Conservation (phyloP, 2,329 filamentous ascomycete species). For the Talaromyces funiculosus region DNA sequence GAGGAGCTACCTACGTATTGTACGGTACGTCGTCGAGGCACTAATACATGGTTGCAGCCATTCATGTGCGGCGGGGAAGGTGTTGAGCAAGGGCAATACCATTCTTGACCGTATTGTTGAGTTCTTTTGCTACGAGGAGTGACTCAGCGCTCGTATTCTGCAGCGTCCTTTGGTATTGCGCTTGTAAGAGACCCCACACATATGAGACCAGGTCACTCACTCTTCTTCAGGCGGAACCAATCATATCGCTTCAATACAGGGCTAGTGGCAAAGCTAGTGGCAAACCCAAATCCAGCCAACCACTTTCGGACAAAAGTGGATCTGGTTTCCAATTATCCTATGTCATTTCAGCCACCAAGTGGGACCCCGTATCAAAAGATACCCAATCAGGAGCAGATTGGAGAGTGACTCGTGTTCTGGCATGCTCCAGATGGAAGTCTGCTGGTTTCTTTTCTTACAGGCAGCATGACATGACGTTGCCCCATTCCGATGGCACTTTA, state of each 20-base stretch:
- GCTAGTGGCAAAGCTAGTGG: constrained; percentile 11
- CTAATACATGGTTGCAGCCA: constrained; percentile 3
- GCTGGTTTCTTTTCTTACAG: constrained; percentile 17
- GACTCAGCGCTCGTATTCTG: constrained; percentile 3
- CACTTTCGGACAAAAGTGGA: background rate
- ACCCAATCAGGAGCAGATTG: background rate
- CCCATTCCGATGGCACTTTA: background rate
- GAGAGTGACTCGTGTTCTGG: background rate
- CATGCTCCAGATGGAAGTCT: constrained; percentile 21
- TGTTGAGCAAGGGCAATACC: background rate
- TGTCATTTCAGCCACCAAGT: constrained; percentile 9
- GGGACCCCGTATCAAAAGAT: background rate
- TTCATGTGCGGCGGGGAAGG: background rate
- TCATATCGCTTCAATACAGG: background rate
- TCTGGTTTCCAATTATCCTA: background rate
- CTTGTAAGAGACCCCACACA: background rate
- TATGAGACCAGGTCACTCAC: constrained; percentile 6
- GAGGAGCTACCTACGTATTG: background rate
- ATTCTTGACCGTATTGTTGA: constrained; percentile 10
- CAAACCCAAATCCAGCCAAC: constrained; percentile 4
- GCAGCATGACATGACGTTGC: constrained; percentile 14
- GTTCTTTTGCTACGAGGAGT: background rate
- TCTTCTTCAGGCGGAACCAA: background rate
- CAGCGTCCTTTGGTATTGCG: background rate
- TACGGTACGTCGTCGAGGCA: constrained; percentile 8